Conservation (phyloP, 1,139 yeast genomes). For the Ogataea hybrid region DNA sequence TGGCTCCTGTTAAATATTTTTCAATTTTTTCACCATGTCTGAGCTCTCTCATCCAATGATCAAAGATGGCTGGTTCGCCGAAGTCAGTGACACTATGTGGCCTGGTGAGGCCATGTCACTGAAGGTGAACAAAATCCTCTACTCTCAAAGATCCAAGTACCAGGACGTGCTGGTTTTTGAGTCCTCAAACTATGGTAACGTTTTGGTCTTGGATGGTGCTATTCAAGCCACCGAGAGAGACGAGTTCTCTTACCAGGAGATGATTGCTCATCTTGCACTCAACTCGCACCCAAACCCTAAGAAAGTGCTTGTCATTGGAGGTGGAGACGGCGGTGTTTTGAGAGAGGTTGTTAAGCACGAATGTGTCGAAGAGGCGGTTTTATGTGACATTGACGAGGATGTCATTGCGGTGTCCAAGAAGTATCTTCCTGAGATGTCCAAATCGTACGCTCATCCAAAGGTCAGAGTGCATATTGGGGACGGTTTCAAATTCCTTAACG, state of each 20-base stretch:
- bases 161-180: conserved; percentile 89
- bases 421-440: conserved; percentile 78
- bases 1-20: neutral
- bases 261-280: conserved; percentile 88
- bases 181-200: conserved; percentile 87
- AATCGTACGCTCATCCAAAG: conserved; percentile 73
- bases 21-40: conserved; percentile 9
- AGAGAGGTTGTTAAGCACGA: conserved; percentile 89
- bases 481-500: conserved; percentile 81
- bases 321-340: conserved; percentile 96
- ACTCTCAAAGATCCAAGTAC: conserved; percentile 77
- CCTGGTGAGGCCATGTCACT: conserved; percentile 93
- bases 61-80: conserved; percentile 73
- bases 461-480: conserved; percentile 84
- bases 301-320: conserved; percentile 87
- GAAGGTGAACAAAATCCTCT: conserved; percentile 76
- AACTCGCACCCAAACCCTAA: conserved; percentile 91
- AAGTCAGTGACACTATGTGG: conserved; percentile 60
- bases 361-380: conserved; percentile 77
- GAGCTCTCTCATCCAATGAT: conserved; percentile 69
- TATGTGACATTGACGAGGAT: conserved; percentile 90
- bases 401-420: conserved; percentile 81
- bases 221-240: conserved; percentile 94
- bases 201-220: conserved; percentile 84
- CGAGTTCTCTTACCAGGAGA: conserved; percentile 92